Evolutionary conservation across 1,284 basidiomycete genomes (phyloP), one percentile per base, ranked within the genome.

Genomic region (Gomphus sp.): DNA sequence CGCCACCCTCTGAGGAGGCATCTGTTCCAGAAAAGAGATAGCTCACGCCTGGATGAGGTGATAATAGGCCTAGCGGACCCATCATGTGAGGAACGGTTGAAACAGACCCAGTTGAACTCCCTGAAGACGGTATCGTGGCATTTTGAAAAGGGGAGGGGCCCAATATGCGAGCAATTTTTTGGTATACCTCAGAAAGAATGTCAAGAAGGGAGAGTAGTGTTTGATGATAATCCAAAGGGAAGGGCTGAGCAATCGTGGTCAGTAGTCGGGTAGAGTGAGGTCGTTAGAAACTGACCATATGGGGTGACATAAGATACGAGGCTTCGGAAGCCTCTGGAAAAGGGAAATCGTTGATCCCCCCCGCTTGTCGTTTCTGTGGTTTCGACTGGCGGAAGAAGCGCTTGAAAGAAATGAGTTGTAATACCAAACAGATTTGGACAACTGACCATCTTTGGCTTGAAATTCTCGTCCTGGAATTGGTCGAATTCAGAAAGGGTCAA

Each of bases 211-310:
- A 90, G 53, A 91, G 80, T 34, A 93, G 80, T 6, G 88, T 89
- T 72, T 93, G 87, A 64, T 90, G 86, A 67, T 93, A 93, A 71
- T 93, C 91, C 55, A 93, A 71, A 3, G 85, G 74, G 71, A 93
- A 93, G 16, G 91, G 88, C 90, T 93, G 62, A 16, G 4, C 41
- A 22, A 39, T 33, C 22, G 48, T 25, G 33, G 48, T 47, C 34
- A 56, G 51, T 37, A 56, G 51, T 37, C 45, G 57, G 60, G 43
- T 54, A 55, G 33, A 41, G 50, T 11, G 22, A 10, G 5, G 43
- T 48, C 31, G 28, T 55, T 12, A 55, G 34, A 48, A 14, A 74
- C 80, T 64, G 64, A 87, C 87, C 68, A 89, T 80, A 67, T 92
- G 89, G 1, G 88, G 89, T 41, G 80, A 77, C 64, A 89, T 76